Evolutionary conservation across 306 rosid species (phyloP).

Genomic region (Inga laurina): DNA sequence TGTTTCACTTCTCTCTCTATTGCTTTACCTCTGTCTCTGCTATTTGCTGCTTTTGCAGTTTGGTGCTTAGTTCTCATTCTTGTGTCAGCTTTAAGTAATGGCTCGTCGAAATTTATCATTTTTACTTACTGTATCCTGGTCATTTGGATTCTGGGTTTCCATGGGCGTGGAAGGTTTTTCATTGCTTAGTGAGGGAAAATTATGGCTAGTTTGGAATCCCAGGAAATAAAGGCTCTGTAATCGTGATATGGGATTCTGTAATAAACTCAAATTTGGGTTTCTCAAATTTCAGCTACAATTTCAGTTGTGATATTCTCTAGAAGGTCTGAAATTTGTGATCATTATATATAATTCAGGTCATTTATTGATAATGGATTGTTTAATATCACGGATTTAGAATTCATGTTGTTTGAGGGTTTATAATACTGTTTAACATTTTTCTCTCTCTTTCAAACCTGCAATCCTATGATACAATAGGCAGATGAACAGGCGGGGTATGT

Average conservation of each 20-base stretch:
- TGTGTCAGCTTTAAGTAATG: slow-evolving; percentile 22
- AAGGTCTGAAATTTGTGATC: slow-evolving; percentile 18
- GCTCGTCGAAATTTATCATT: slow-evolving; percentile 19
- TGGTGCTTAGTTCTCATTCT: slow-evolving; percentile 12
- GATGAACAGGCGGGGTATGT: not conserved
- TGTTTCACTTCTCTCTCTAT: slow-evolving; percentile 12
- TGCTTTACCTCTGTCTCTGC: not conserved
- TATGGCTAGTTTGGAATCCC: slow-evolving; percentile 10
- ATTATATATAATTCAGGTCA: not conserved
- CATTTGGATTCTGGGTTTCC: slow-evolving; percentile 29
- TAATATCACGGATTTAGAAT: not conserved
- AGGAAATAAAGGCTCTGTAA: not conserved
- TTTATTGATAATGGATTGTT: not conserved
- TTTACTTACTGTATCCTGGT: not conserved
- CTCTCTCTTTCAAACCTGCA: slow-evolving; percentile 10
- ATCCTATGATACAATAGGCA: slow-evolving; percentile 15
- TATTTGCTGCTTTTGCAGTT: not conserved
- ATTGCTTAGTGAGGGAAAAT: slow-evolving; percentile 3
- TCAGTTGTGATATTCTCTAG: not conserved
- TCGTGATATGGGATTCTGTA: not conserved
- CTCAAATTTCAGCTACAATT: slow-evolving; percentile 13
- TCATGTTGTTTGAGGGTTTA: slow-evolving; percentile 12
- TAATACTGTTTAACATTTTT: slow-evolving; percentile 22
- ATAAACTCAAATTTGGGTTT: not conserved
- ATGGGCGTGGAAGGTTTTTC: not conserved